Percentiles rank a stretch among this genome's conserved stretches.
Evolutionary conservation across 2,329 filamentous ascomycete species (phyloP).

Genomic region (Claviceps sp.): DNA sequence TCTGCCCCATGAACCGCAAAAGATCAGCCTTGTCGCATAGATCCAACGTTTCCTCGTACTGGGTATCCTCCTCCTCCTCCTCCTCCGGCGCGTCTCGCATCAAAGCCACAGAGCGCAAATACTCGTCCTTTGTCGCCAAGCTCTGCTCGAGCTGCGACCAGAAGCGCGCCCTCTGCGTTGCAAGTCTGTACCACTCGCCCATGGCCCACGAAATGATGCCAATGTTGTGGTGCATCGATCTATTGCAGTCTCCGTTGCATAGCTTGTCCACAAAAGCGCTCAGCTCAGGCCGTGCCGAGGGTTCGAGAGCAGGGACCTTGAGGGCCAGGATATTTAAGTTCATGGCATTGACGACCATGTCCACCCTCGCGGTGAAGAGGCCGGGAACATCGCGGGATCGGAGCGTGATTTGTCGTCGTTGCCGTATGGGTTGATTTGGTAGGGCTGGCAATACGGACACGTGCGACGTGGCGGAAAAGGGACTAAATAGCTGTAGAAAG

Average conservation of each 20-base stretch:
- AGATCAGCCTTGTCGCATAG: constrained; percentile 27
- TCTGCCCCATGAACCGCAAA: constrained; percentile 38
- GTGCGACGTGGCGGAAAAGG: constrained; percentile 46
- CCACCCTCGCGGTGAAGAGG: constrained; percentile 43
- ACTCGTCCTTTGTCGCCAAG: constrained; percentile 23
- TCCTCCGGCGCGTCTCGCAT: constrained; percentile 13
- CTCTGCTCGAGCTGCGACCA: constrained; percentile 43
- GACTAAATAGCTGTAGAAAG: constrained; percentile 58
- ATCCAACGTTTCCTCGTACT: constrained; percentile 6
- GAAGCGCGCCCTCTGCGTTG: constrained; percentile 45
- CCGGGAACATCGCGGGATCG: constrained; percentile 27
- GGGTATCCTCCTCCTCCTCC: constrained; percentile 10
- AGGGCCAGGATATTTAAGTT: constrained; percentile 38
- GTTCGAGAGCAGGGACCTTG: constrained; percentile 40
- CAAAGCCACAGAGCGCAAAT: constrained; percentile 11
- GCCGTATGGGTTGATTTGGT: constrained; percentile 25
- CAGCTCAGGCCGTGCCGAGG: constrained; percentile 45
- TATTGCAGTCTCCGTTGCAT: constrained; percentile 23
- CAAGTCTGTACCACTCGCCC: constrained; percentile 52
- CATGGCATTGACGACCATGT: constrained; percentile 44
- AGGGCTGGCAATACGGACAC: constrained; percentile 30
- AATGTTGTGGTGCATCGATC: constrained; percentile 41
- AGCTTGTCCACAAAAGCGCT: constrained; percentile 36
- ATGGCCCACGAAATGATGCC: constrained; percentile 52
- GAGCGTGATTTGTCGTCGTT: constrained; percentile 43